A percentile compares a stretch with the other conserved stretches of the same genome.
Conservation (phyloP, 1,284 basidiomycete species). For the Neonothopanus nambi region DNA sequence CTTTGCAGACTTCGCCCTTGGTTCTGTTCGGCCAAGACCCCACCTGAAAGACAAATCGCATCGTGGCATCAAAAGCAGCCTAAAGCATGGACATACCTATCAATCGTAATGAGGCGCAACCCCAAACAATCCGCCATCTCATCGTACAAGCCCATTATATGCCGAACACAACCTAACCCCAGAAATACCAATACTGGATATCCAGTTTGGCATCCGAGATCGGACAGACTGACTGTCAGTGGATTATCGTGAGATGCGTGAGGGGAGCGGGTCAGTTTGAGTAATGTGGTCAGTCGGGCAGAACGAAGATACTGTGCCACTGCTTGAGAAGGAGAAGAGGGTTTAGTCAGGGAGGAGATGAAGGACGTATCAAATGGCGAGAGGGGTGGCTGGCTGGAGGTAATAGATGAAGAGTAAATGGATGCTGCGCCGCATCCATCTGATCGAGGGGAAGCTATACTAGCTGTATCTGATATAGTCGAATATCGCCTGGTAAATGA, state of each 20-base stretch:
- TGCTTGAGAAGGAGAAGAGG: slow-evolving; percentile 59
- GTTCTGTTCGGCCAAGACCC: slow-evolving; percentile 89
- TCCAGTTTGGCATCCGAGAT: slow-evolving; percentile 82
- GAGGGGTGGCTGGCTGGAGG: slow-evolving; percentile 42
- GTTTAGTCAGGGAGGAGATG: slow-evolving; percentile 38
- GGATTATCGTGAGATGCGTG: slow-evolving; percentile 72
- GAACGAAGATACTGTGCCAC: slow-evolving; percentile 86
- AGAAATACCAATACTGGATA: slow-evolving; percentile 90
- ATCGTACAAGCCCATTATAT: slow-evolving; percentile 93
- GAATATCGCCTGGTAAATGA: slow-evolving; percentile 50
- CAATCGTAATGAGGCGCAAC: slow-evolving; percentile 90
- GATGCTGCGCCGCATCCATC: slow-evolving; percentile 49
- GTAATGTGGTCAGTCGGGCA: slow-evolving; percentile 78
- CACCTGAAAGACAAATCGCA: slow-evolving; percentile 52
- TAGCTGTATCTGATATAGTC: slow-evolving; percentile 47
- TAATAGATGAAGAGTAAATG: slow-evolving; percentile 46
- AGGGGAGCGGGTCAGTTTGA: slow-evolving; percentile 77
- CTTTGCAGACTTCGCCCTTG: slow-evolving; percentile 65
- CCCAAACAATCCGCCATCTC: slow-evolving; percentile 90
- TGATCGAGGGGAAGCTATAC: slow-evolving; percentile 51
- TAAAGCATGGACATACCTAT: slow-evolving; percentile 57
- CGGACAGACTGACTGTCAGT: slow-evolving; percentile 89
- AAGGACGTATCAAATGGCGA: slow-evolving; percentile 48
- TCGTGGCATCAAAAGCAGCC: neutral
- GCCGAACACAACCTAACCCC: slow-evolving; percentile 91